A percentile compares a stretch with the other conserved stretches of the same genome.
phyloP scores from a whole-genome alignment of 73 alveolate genomes.

The Paramecium tetraurelia region DNA sequence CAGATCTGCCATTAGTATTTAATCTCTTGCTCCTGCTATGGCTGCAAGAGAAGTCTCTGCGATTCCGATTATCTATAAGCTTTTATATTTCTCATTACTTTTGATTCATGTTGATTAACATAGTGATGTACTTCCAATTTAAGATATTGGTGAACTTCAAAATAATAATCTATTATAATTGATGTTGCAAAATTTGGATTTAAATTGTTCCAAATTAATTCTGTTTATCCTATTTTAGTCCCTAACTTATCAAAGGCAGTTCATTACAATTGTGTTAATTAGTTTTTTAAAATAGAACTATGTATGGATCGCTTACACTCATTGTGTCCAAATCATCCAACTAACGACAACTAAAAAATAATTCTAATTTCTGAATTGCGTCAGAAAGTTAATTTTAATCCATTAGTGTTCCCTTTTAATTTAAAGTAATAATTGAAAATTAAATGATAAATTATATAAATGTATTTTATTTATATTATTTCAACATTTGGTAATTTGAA shows the following conservation, averaged over 20 bases:
- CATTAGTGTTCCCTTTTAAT: not conserved
- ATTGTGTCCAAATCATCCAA: slow-evolving; percentile 72
- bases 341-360: slow-evolving; percentile 70
- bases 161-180: slow-evolving; percentile 66
- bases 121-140: slow-evolving; percentile 50
- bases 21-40: slow-evolving; percentile 56
- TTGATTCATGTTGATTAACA: not conserved
- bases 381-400: not conserved
- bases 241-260: not conserved
- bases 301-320: slow-evolving; percentile 73
- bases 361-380: not conserved
- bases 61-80: slow-evolving; percentile 31
- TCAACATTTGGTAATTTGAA: too few species aligned
- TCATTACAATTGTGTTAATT: not conserved
- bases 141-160: slow-evolving; percentile 68
- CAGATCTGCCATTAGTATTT: not conserved
- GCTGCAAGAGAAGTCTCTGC: slow-evolving; percentile 59
- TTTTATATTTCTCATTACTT: not conserved
- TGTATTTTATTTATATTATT: not conserved
- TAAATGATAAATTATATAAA: not conserved
- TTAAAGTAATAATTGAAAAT: not conserved
- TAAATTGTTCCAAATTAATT: slow-evolving; percentile 64
- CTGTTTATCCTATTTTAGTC: slow-evolving; percentile 73
- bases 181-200: slow-evolving; percentile 77
- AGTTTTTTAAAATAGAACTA: slow-evolving; percentile 1